Evolutionary conservation across 805 yeast genomes (phyloP).

Genomic region (Metschnikowia colocasiae): DNA sequence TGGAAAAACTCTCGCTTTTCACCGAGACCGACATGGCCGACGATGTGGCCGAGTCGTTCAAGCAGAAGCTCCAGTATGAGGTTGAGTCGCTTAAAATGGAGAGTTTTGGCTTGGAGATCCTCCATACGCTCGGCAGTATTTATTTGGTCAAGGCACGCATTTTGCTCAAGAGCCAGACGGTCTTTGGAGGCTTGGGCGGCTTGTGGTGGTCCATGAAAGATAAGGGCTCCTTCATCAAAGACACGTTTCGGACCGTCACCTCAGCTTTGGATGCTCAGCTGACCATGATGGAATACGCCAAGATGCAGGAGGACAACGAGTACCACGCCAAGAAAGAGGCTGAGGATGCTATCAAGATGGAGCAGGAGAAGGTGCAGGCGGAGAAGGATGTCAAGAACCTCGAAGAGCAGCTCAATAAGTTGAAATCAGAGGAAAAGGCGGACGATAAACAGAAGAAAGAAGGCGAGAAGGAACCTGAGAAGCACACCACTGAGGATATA

Average conservation of each 20-base stretch:
- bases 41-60: slow-evolving; percentile 48
- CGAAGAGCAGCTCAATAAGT: slow-evolving; percentile 15
- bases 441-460: slow-evolving; percentile 6
- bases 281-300: slow-evolving; percentile 69
- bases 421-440: slow-evolving; percentile 5
- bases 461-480: slow-evolving; percentile 28
- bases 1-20: slow-evolving; percentile 41
- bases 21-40: slow-evolving; percentile 44
- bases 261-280: slow-evolving; percentile 76
- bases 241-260: slow-evolving; percentile 65
- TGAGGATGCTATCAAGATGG: slow-evolving; percentile 12
- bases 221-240: slow-evolving; percentile 68
- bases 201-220: slow-evolving; percentile 67
- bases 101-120: slow-evolving; percentile 78
- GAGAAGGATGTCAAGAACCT: slow-evolving; percentile 24
- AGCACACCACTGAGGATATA: slow-evolving; percentile 52
- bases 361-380: slow-evolving; percentile 27
- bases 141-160: slow-evolving; percentile 64
- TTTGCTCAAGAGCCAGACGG: slow-evolving; percentile 59
- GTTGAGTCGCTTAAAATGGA: slow-evolving; percentile 81
- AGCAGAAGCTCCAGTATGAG: slow-evolving; percentile 66
- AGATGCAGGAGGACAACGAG: slow-evolving; percentile 57
- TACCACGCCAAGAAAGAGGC: slow-evolving; percentile 39
- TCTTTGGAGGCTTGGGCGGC: slow-evolving; percentile 62
- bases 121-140: slow-evolving; percentile 70